phyloP scores from a whole-genome alignment of 2,329 filamentous ascomycete genomes.

The Pseudonectria buxi region DNA sequence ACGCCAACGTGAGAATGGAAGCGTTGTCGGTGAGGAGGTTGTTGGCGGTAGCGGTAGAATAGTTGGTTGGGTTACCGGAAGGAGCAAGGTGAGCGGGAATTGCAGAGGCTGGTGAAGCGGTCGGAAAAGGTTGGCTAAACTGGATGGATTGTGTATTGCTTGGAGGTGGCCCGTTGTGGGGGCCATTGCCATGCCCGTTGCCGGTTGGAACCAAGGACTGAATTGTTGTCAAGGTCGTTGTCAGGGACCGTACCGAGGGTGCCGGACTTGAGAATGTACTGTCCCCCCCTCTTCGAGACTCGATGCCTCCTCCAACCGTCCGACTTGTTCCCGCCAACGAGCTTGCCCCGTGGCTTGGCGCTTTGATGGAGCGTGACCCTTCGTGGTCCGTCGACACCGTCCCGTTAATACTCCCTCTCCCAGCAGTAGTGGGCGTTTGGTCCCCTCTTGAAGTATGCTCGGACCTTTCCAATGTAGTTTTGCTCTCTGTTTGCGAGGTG shows the following conservation, averaged over 20 bases:
- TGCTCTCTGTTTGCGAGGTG: slow-evolving; percentile 48
- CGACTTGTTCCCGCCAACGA: slow-evolving; percentile 67
- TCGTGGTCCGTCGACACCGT: slow-evolving; percentile 82
- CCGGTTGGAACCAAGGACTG: slow-evolving; percentile 63
- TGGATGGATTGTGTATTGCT: slow-evolving; percentile 47
- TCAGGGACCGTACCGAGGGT: slow-evolving; percentile 71
- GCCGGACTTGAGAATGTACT: slow-evolving; percentile 79
- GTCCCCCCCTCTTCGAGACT: slow-evolving; percentile 62
- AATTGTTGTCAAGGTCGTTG: slow-evolving; percentile 79
- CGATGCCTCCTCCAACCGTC: slow-evolving; percentile 59
- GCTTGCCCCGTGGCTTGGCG: slow-evolving; percentile 64
- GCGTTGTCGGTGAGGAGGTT: slow-evolving; percentile 79
- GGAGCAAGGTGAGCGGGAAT: slow-evolving; percentile 64
- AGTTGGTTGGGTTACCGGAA: slow-evolving; percentile 57
- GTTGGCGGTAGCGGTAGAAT: slow-evolving; percentile 72
- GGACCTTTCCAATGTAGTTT: slow-evolving; percentile 53
- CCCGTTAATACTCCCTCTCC: slow-evolving; percentile 67
- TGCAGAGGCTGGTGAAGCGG: slow-evolving; percentile 59
- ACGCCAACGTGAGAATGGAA: slow-evolving; percentile 77
- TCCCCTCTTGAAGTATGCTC: slow-evolving; percentile 55
- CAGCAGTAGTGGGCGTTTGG: slow-evolving; percentile 49
- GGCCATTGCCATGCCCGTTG: slow-evolving; percentile 27
- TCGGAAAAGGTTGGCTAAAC: slow-evolving; percentile 60
- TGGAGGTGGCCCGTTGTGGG: slow-evolving; percentile 25
- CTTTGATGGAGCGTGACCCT: slow-evolving; percentile 64